Evolutionary conservation across 2,329 filamentous ascomycete species (phyloP).

Genomic region (Chaetomium sp.): DNA sequence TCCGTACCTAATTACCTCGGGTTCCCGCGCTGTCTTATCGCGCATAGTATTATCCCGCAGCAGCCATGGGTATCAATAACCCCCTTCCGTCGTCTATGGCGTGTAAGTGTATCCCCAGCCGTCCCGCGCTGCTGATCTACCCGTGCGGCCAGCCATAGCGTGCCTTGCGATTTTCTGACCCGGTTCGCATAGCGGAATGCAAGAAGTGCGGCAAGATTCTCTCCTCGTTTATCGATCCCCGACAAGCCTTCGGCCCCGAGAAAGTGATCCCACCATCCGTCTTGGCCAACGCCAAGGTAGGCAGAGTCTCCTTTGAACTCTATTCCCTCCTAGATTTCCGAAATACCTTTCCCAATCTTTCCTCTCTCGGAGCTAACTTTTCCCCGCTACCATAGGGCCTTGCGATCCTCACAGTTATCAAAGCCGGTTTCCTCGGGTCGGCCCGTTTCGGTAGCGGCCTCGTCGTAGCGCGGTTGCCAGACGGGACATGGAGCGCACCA

Average conservation of each 20-base stretch:
- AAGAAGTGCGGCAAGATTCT: slow-evolving; percentile 96
- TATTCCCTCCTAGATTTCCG: background rate
- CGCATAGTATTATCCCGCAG: slow-evolving; percentile 5
- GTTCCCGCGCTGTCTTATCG: background rate
- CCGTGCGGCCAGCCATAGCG: background rate
- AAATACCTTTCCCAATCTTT: background rate
- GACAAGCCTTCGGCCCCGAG: slow-evolving; percentile 89
- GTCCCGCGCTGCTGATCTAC: slow-evolving; percentile 7
- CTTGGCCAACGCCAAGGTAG: slow-evolving; percentile 83
- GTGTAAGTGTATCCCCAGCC: slow-evolving; percentile 46
- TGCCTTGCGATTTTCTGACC: slow-evolving; percentile 13
- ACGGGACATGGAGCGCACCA: slow-evolving; percentile 75
- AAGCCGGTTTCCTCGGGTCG: slow-evolving; percentile 79
- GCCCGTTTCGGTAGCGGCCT: slow-evolving; percentile 76
- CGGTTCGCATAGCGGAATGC: slow-evolving; percentile 70
- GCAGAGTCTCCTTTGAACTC: background rate
- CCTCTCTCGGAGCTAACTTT: background rate
- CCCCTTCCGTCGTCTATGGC: slow-evolving; percentile 61
- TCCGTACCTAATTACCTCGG: background rate
- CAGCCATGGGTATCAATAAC: slow-evolving; percentile 57
- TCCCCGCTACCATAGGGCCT: slow-evolving; percentile 48
- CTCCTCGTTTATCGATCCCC: slow-evolving; percentile 87
- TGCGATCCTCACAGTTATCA: slow-evolving; percentile 78
- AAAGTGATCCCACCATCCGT: slow-evolving; percentile 92
- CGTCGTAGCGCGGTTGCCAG: slow-evolving; percentile 70